phyloP scores from a whole-genome alignment of 495 filamentous ascomycete genomes.

The Xanthoparmelia taractica region DNA sequence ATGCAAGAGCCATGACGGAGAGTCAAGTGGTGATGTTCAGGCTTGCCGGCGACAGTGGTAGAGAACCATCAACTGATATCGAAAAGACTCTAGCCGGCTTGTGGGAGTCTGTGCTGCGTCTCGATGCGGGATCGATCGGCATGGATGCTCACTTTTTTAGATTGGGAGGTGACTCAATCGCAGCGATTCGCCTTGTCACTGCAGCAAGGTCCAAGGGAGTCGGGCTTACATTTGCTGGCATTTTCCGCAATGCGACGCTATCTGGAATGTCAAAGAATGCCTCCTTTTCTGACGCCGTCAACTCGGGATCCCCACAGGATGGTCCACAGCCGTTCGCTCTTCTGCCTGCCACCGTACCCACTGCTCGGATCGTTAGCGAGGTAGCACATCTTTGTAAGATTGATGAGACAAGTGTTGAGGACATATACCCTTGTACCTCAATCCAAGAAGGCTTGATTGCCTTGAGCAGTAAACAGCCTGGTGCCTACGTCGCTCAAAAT shows the following conservation, averaged over 20 bases:
- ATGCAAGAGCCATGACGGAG: slow-evolving; percentile 36
- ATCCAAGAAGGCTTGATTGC: slow-evolving; percentile 66
- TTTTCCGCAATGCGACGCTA: slow-evolving; percentile 43
- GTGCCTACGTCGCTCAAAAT: slow-evolving; percentile 47
- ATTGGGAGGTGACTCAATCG: slow-evolving; percentile 49
- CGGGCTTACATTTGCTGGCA: slow-evolving; percentile 41
- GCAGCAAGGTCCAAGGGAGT: slow-evolving; percentile 39
- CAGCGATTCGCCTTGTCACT: slow-evolving; percentile 49
- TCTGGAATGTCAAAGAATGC: slow-evolving; percentile 40
- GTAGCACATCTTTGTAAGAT: slow-evolving; percentile 23
- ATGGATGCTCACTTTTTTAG: slow-evolving; percentile 46
- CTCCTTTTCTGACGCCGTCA: slow-evolving; percentile 19
- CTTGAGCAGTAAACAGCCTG: slow-evolving; percentile 46
- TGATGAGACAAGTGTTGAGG: slow-evolving; percentile 29
- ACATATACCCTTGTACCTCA: slow-evolving; percentile 63
- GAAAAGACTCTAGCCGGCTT: slow-evolving; percentile 33
- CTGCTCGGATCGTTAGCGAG: slow-evolving; percentile 13
- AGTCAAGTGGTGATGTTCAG: slow-evolving; percentile 37
- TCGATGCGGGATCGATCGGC: slow-evolving; percentile 36
- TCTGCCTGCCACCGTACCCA: slow-evolving; percentile 11
- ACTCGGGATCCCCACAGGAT: slow-evolving; percentile 1
- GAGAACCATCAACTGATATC: slow-evolving; percentile 27
- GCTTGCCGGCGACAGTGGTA: slow-evolving; percentile 32
- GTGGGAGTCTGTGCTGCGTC: slow-evolving; percentile 35
- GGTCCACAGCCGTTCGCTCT: slow-evolving; percentile 18